A percentile compares a stretch with the other conserved stretches of the same genome.
Conservation (phyloP, 2,329 filamentous ascomycete species). For the Paramyrothecium roridum region DNA sequence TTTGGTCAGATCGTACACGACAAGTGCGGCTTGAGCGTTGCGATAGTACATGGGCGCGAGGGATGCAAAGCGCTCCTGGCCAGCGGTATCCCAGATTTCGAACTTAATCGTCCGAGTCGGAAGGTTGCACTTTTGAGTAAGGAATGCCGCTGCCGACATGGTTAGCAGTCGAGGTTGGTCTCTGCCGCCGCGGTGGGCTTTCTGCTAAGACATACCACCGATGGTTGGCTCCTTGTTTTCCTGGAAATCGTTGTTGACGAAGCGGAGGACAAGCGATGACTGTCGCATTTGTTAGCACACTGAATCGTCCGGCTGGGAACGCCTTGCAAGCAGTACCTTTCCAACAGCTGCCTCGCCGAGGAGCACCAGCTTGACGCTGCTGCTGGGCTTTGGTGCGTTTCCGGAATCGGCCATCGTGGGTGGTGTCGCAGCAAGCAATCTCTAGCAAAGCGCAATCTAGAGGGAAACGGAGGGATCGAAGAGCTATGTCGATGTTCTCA, state of each 20-base stretch:
- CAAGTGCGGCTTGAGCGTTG: constrained; percentile 94
- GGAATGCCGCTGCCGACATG: constrained; percentile 71
- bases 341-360: constrained; percentile 96
- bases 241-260: constrained; percentile 99
- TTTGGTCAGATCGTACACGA: constrained; percentile 98
- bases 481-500: neutral
- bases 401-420: constrained; percentile 40
- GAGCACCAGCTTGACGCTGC: constrained; percentile 98
- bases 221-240: constrained; percentile 99
- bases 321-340: constrained; percentile 65
- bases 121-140: constrained; percentile 98
- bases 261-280: constrained; percentile 96
- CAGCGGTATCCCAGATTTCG: constrained; percentile 97
- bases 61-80: constrained; percentile 94
- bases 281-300: constrained; percentile 34
- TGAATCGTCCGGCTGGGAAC: constrained; percentile 8
- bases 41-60: constrained; percentile 99
- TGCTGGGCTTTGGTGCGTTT: constrained; percentile 86
- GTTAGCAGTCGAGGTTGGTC: constrained; percentile 1
- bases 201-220: constrained; percentile 63
- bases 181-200: no score
- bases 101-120: constrained; percentile 90
- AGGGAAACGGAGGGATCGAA: neutral
- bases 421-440: constrained; percentile 10
- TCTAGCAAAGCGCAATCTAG: neutral